Evolutionary conservation across 495 filamentous ascomycete species (phyloP), one percentile per base, ranked within the genome.

Genomic region (Neurospora sublineolata): DNA sequence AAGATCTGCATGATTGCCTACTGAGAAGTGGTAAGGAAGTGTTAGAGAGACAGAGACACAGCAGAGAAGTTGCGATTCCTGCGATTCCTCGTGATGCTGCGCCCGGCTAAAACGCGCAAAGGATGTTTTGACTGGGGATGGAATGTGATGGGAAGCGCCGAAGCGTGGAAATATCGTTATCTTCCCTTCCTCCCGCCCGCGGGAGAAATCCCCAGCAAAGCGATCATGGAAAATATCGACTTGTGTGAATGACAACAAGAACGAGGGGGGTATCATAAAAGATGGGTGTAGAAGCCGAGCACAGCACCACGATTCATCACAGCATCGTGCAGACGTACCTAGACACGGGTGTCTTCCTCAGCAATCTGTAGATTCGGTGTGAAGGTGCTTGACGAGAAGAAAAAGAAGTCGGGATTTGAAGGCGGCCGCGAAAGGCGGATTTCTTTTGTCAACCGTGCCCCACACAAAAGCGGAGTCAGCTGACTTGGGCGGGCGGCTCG

Each of bases 1-100:
- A 99, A 97, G 87, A 97, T 98, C 91, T 98, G 94, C 95, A 98
- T 98, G 86, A 85, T 86, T 86, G 85, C 86, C 86, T 86, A 75
- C 71, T 76, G 78, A 78, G 75, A 78, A 78, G 73, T 77, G 76
- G 40, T 74, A 73, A 76, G 75, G 74, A 77, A 46, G 69, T 76
- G 80, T 77, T 78, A 78, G 76, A 77, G 69, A 75, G 40, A 75
- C 72, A 71, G 52, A 68, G 73, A 64, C 52, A 64, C 27, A 64
- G 27, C 27, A 64, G 7, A 27, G 14, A 14, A 76, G 68, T 41
- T 18, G 52, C 27, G 52, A 64, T 64, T 36, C 14, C 27, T 64
- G 52, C 27, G 72, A 52, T 68, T 67, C 37, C 68, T 72, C 71
- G 7, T 33, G 68, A 39, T 39, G 67, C 23, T 40, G 46, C 37